Conservation (phyloP, 2,329 filamentous ascomycete species). For the Aspergillus aculeatinus region DNA sequence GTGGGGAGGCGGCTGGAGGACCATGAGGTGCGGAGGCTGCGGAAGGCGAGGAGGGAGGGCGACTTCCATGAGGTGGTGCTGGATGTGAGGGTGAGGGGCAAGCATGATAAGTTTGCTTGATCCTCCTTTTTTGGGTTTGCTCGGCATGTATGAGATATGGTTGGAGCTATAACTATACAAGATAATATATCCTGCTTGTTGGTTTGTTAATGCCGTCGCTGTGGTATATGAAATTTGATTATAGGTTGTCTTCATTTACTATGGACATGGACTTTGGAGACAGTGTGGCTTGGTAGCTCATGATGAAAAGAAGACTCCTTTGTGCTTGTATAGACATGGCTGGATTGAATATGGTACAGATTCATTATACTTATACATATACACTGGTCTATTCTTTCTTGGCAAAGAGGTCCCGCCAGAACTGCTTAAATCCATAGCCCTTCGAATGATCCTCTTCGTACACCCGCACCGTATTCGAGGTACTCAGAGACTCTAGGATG, state of each 20-base stretch:
- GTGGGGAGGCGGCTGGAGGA: constrained; percentile 76
- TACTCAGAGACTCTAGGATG: constrained; percentile 62
- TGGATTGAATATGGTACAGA: constrained; percentile 8
- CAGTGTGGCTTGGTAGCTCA: no score
- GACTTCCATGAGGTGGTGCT: constrained; percentile 20
- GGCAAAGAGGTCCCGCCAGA: constrained; percentile 79
- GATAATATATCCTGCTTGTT: not conserved
- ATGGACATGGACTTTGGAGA: no score
- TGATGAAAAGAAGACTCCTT: not conserved
- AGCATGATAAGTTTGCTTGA: constrained; percentile 24
- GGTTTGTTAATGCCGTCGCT: no score
- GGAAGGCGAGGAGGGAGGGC: constrained; percentile 79
- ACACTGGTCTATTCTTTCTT: constrained; percentile 17
- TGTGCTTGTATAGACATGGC: constrained; percentile 1
- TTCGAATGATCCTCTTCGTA: constrained; percentile 72
- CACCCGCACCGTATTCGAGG: constrained; percentile 54
- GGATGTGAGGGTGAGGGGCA: constrained; percentile 22
- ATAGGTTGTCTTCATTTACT: no score
- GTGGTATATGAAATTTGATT: no score
- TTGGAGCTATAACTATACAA: not conserved
- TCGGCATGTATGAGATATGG: no score
- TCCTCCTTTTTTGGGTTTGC: no score
- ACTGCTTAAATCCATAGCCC: constrained; percentile 79
- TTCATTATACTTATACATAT: constrained; percentile 6
- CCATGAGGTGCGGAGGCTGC: constrained; percentile 79